Conservation (phyloP, 768 basidiomycete species). For the Termitomyces sp. region DNA sequence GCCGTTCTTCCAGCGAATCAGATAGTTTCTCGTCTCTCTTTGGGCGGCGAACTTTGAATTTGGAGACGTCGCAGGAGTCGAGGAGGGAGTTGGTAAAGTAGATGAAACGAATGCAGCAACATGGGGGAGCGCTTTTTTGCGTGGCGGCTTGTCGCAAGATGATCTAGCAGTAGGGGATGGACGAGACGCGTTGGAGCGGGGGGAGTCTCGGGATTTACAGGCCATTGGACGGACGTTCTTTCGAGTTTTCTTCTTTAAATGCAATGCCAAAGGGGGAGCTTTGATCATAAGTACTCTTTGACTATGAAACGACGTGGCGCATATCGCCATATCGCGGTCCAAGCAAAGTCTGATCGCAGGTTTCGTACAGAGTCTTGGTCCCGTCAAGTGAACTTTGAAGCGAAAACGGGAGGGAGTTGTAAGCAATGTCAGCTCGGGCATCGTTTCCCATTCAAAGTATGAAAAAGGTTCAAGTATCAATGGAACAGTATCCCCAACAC, state of each 20-base stretch:
- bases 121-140: neutral
- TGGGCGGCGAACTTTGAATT: neutral
- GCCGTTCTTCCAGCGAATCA: neutral
- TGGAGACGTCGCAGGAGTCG: neutral
- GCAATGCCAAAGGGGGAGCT: neutral
- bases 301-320: no score
- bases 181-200: neutral
- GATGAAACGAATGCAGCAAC: neutral
- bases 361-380: no score
- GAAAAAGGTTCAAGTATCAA: no score
- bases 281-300: neutral
- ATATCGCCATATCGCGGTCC: no score
- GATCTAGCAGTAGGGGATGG: neutral
- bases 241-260: neutral
- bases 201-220: neutral
- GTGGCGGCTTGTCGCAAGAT: neutral
- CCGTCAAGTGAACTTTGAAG: no score
- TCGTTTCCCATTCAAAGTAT: no score
- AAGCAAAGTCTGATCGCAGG: no score
- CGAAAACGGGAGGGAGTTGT: no score
- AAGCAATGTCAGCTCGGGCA: no score
- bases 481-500: no score
- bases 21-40: neutral
- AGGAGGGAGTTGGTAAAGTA: neutral
- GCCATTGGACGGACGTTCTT: neutral